These are phyloP conservation scores for Melaleuca quinquenervia DNA, from an alignment of 345 rosid genomes.

Conservation along the genomic window DNA sequence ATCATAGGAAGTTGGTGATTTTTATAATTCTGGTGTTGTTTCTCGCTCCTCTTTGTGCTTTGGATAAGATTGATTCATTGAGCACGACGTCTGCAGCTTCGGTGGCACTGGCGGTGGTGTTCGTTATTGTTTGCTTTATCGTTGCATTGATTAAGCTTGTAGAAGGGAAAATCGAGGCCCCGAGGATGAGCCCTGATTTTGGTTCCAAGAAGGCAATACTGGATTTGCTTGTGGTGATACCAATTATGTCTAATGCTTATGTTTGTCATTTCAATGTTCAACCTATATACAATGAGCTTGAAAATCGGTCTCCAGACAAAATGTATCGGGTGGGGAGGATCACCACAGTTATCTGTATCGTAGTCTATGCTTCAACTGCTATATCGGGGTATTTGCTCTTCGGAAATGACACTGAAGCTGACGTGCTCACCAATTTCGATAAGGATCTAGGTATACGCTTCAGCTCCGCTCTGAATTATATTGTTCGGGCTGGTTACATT, in stretches of 20 bases:
- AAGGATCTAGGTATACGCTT: conserved; percentile 70
- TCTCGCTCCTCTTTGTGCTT: conserved; percentile 74
- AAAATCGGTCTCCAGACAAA: conserved; percentile 61
- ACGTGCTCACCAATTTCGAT: conserved; percentile 82
- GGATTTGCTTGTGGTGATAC: conserved; percentile 93
- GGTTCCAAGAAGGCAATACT: conserved; percentile 53
- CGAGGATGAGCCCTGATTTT: conserved; percentile 71
- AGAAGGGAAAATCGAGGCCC: conserved; percentile 68
- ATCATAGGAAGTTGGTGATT: conserved; percentile 71
- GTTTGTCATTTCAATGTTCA: conserved; percentile 92
- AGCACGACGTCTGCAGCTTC: conserved; percentile 89
- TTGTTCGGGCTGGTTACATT: conserved; percentile 82
- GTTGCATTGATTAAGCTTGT: conserved; percentile 74
- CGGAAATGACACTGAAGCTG: conserved; percentile 76
- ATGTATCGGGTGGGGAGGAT: conserved; percentile 86
- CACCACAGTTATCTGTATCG: conserved; percentile 55
- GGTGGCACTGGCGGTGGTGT: conserved; percentile 81
- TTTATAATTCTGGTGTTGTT: conserved; percentile 56
- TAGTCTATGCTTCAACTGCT: conserved; percentile 66
- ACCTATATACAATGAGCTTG: conserved; percentile 89
- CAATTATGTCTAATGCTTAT: conserved; percentile 84
- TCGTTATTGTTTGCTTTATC: conserved; percentile 63
- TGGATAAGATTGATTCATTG: conserved; percentile 85
- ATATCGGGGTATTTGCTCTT: conserved; percentile 81
- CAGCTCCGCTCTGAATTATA: conserved; percentile 74